Percentiles rank a stretch among this genome's conserved stretches.
Evolutionary conservation across 768 basidiomycete genomes (phyloP).

Genomic region (Tricholoma matsutake): DNA sequence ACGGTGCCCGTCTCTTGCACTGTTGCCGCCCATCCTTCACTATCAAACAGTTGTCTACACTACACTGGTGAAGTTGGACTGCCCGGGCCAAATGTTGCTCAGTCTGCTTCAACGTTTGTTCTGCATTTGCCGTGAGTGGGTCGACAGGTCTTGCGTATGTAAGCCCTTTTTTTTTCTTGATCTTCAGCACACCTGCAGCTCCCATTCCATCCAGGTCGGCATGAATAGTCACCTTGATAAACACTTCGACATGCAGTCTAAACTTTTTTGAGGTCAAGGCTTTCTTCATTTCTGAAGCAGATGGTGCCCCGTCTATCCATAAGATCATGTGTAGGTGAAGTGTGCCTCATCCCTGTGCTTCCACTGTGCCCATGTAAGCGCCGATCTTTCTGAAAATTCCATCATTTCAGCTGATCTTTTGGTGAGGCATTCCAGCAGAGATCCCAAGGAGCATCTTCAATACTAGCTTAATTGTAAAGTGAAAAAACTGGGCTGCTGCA

Average conservation of each 20-base stretch:
- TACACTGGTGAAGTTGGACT: conserved; percentile 34
- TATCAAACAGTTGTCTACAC: conserved; percentile 17
- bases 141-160: conserved; percentile 34
- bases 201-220: conserved; percentile 27
- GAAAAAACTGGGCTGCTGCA: conserved; percentile 42
- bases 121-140: conserved; percentile 24
- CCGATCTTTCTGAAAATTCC: conserved; percentile 33
- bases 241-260: conserved; percentile 20
- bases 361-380: conserved; percentile 35
- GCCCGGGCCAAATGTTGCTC: conserved; percentile 24
- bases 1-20: conserved; percentile 37
- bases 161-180: conserved; percentile 17
- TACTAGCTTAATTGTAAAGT: conserved; percentile 29
- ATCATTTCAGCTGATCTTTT: conserved; percentile 7
- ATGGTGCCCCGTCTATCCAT: conserved; percentile 32
- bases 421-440: neutral
- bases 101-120: neutral
- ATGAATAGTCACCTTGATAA: conserved; percentile 27
- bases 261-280: conserved; percentile 25
- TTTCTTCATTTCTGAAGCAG: conserved; percentile 13
- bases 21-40: conserved; percentile 7
- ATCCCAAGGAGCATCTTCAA: conserved; percentile 33
- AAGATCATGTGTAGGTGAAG: conserved; percentile 40
- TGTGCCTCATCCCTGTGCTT: conserved; percentile 39
- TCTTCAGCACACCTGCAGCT: conserved; percentile 5